These are phyloP conservation scores for Sugiyamaella castrensis DNA, from an alignment of 1,139 yeast species.

Conservation along the genomic window DNA sequence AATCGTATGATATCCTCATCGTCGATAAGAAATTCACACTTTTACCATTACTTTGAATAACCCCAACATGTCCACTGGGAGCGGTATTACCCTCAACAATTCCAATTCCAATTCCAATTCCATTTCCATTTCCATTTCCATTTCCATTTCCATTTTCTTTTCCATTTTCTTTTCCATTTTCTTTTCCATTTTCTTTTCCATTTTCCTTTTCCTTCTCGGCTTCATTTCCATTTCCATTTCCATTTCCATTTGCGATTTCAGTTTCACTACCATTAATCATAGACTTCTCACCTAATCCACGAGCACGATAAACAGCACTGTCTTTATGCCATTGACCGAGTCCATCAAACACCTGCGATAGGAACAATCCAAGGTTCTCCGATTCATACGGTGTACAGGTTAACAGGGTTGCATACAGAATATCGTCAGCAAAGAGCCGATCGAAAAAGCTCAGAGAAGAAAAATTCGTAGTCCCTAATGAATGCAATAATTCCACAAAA, in stretches of 20 bases:
- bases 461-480: slow-evolving; percentile 44
- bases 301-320: slow-evolving; percentile 30
- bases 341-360: slow-evolving; percentile 52
- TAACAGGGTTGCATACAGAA: slow-evolving; percentile 59
- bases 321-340: slow-evolving; percentile 46
- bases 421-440: slow-evolving; percentile 48
- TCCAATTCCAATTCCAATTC: slow-evolving; percentile 1
- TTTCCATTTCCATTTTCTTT: slow-evolving; percentile 2
- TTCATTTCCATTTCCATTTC: slow-evolving; percentile 4
- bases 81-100: neutral
- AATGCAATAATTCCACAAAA: slow-evolving; percentile 55
- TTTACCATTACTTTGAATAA: slow-evolving; percentile 16
- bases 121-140: neutral
- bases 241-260: neutral
- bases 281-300: slow-evolving; percentile 33
- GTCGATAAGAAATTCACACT: slow-evolving; percentile 29
- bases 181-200: neutral
- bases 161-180: neutral
- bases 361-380: slow-evolving; percentile 77
- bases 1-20: slow-evolving; percentile 24
- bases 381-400: slow-evolving; percentile 76
- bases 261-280: slow-evolving; percentile 2
- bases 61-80: slow-evolving; percentile 6
- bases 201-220: neutral
- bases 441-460: slow-evolving; percentile 48